These are phyloP conservation scores for Phytophthora aleatoria DNA, from an alignment of 352 stramenopile genomes.

Conservation along the genomic window DNA sequence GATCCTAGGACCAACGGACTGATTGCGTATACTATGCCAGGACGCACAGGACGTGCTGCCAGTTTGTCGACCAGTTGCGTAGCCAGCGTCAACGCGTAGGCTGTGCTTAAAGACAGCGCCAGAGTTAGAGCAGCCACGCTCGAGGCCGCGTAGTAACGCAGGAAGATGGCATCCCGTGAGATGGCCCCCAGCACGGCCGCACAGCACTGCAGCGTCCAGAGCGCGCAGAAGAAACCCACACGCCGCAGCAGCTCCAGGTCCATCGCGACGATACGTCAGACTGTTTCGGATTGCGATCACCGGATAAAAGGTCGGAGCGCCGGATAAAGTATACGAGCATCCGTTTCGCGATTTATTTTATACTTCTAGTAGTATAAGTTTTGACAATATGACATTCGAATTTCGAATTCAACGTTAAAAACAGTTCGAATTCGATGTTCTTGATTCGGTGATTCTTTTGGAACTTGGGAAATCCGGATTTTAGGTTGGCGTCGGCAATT, in stretches of 20 bases:
- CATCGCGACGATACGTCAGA: slow-evolving; percentile 12
- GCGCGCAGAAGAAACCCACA: slow-evolving; percentile 81
- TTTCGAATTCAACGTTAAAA: too few species aligned
- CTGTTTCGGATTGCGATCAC: neutral
- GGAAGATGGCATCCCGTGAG: slow-evolving; percentile 84
- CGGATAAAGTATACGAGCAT: neutral
- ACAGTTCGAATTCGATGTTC: neutral
- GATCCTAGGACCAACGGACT: slow-evolving; percentile 47
- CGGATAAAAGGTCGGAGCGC: neutral
- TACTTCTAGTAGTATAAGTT: too few species aligned
- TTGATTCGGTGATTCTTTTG: neutral
- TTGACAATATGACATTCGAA: too few species aligned
- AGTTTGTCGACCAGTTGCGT: slow-evolving; percentile 44
- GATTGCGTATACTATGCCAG: slow-evolving; percentile 60
- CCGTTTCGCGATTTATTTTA: too few species aligned
- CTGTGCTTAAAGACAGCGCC: slow-evolving; percentile 71
- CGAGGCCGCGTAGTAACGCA: slow-evolving; percentile 70
- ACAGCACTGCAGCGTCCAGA: slow-evolving; percentile 86
- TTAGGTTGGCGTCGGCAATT: neutral
- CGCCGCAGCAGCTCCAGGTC: slow-evolving; percentile 44
- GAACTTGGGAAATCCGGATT: neutral
- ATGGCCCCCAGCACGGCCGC: slow-evolving; percentile 75
- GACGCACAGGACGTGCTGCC: slow-evolving; percentile 21
- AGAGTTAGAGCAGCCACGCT: slow-evolving; percentile 78
- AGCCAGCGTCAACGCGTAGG: slow-evolving; percentile 63